These are phyloP conservation scores for Graphiopsis chlorocephala DNA, from an alignment of 2,329 filamentous ascomycete species.

Conservation along the genomic window DNA sequence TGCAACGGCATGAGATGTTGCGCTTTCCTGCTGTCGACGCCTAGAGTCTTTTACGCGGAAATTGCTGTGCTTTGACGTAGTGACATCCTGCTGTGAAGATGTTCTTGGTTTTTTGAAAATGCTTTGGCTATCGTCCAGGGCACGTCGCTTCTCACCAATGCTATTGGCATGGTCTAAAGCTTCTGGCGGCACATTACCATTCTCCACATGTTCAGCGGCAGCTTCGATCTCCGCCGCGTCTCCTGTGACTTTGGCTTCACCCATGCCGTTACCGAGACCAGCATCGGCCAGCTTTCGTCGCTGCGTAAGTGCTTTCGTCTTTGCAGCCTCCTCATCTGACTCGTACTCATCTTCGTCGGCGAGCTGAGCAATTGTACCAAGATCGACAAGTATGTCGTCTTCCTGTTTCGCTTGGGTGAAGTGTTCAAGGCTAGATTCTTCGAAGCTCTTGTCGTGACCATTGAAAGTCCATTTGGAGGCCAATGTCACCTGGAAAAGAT, in stretches of 20 bases:
- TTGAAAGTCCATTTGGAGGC: not conserved
- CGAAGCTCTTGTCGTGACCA: constrained; percentile 13
- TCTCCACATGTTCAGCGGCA: constrained; percentile 21
- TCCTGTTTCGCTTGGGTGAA: constrained; percentile 20
- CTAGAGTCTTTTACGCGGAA: constrained; percentile 29
- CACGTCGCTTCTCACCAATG: not conserved
- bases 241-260: constrained; percentile 24
- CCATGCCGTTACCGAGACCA: constrained; percentile 20
- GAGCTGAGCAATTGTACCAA: constrained; percentile 55
- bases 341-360: constrained; percentile 42
- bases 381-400: constrained; percentile 59
- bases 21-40: not conserved
- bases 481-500: constrained; percentile 65
- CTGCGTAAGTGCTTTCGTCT: constrained; percentile 34
- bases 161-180: constrained; percentile 10
- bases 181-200: constrained; percentile 12
- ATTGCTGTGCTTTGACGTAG: constrained; percentile 21
- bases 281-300: constrained; percentile 26
- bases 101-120: not conserved
- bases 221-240: constrained; percentile 21
- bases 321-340: constrained; percentile 43
- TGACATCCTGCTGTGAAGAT: not conserved
- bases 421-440: constrained; percentile 15
- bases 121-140: not conserved
- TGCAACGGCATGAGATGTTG: not conserved